Base-by-base conservation (phyloP, 371 early-diverging fungal species). In the Dichotomocladium elegans region DNA sequence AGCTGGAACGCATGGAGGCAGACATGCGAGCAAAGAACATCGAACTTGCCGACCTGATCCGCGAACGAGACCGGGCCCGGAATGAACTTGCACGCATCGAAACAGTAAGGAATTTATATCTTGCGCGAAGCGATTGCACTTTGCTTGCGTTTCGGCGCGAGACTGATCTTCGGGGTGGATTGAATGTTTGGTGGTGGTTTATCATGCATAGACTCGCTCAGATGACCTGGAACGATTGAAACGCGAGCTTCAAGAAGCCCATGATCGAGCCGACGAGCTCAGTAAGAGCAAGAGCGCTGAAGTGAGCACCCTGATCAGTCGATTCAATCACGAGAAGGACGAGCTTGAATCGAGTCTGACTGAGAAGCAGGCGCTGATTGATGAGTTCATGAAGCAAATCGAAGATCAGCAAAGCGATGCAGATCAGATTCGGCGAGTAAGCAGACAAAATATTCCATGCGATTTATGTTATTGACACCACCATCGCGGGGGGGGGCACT, bases 171-270 rank as follows among this genome's bases (percentile, higher is more conserved):
- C n/a, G n/a, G n/a, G n/a, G n/a, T n/a, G n/a, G n/a, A n/a, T n/a
- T n/a, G n/a, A n/a, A n/a, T n/a, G n/a, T n/a, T n/a, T n/a, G n/a
- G n/a, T n/a, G n/a, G n/a, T n/a, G n/a, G n/a, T 21, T 3, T 26
- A 14, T 0, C 1, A 0, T 28, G 1, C 14, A 19, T 35, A 90
- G 77, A 76, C 77, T 41, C 88, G 87, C 57, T 85, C 84, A 41
- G 91, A 88, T 30, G 95, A 94, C 58, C 61, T 94, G 52, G 80
- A 77, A 10, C 82, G 92, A 7, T 75, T 94, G 41, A 85, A 89
- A 34, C 78, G 85, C 21, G 92, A 95, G 48, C 67, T 94, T 24
- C 84, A 82, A 11, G 88, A 88, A 61, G 79, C 87, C 17, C 84
- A 89, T 54, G 79, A 71, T 30, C 82, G 86, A 19, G 81, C 89